Evolutionary conservation across 139 green algal genomes (phyloP).

Genomic region (Chlamydomonas eustigma): DNA sequence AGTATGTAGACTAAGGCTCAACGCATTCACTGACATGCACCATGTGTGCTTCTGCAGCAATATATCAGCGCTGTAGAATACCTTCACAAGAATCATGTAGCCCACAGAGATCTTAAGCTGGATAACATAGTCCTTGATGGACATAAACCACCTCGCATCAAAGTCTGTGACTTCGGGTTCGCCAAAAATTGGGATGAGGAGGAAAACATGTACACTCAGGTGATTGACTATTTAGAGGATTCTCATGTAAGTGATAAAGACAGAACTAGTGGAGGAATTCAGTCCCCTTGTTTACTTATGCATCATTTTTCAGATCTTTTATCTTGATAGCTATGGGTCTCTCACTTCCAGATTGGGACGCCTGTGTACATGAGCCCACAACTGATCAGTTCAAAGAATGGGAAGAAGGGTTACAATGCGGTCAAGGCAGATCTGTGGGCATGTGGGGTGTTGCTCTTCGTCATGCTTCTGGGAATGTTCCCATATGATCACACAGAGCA

Average conservation of each 20-base stretch:
- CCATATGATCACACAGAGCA: slow-evolving; percentile 49
- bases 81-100: slow-evolving; percentile 78
- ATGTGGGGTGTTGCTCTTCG: slow-evolving; percentile 56
- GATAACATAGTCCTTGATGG: slow-evolving; percentile 85
- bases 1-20: no score
- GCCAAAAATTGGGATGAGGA: slow-evolving; percentile 52
- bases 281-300: no score
- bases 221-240: no score
- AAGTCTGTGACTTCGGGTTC: slow-evolving; percentile 67
- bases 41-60: slow-evolving; percentile 33
- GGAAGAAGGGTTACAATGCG: slow-evolving; percentile 13
- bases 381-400: slow-evolving; percentile 21
- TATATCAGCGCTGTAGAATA: slow-evolving; percentile 76
- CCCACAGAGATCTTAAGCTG: slow-evolving; percentile 76
- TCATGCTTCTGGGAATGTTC: slow-evolving; percentile 63
- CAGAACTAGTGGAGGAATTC: no score
- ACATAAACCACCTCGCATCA: slow-evolving; percentile 62
- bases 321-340: neutral
- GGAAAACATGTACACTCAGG: slow-evolving; percentile 56
- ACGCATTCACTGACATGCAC: no score
- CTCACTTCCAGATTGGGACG: slow-evolving; percentile 1
- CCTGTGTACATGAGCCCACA: slow-evolving; percentile 22
- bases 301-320: no score
- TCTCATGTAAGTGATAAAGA: no score
- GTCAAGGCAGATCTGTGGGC: slow-evolving; percentile 39